Evolutionary conservation across 192 early-diverging fungal genomes (phyloP), one percentile per base, ranked within the genome.

Genomic region (Polychytrium aggregatum): DNA sequence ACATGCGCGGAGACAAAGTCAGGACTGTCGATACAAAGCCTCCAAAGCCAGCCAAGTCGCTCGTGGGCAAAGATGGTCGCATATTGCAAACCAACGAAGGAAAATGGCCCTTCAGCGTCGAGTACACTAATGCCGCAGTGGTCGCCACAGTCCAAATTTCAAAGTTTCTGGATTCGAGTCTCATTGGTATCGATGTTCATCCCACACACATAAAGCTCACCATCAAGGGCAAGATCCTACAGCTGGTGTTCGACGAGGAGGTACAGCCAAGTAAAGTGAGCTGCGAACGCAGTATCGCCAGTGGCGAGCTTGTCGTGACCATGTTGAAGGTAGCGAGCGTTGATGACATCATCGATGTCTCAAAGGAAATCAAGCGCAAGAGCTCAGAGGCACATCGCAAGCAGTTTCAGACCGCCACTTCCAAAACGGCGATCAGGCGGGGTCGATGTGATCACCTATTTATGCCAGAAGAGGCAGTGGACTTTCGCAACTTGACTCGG

Each of bases 41-140:
- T 16, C 27, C 27, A 21, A 41, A 20, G 30, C 28, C 53, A 48
- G 34, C 41, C 16, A 18, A 30, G 24, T 48, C 57, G 6, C 37
- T 59, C 0, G 27, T 58, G 0, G 25, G 42, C 39, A 56, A 40
- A 28, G 70, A 74, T 46, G 76, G 76, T 10, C 60, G 67, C 28
- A 53, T 71, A 0, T 48, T 75, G 2, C 78, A 74, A 51, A 57
- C 52, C 37, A 80, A 80, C 52, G 62, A 80, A 47, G 74, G 74
- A 4, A 75, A 70, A 47, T 78, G 68, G 64, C 1, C 18, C 4
- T 74, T 63, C 40, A 11, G 27, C 6, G 71, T 70, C 37, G 39
- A 24, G 24, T 44, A 38, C 3, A 65, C 60, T 0, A 17, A 35
- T 6, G 30, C 48, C 11, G 48, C 55, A n/a, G 42, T 71, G 38